Base-by-base conservation (phyloP, 1,139 yeast species). In the Diutina catenulata region DNA sequence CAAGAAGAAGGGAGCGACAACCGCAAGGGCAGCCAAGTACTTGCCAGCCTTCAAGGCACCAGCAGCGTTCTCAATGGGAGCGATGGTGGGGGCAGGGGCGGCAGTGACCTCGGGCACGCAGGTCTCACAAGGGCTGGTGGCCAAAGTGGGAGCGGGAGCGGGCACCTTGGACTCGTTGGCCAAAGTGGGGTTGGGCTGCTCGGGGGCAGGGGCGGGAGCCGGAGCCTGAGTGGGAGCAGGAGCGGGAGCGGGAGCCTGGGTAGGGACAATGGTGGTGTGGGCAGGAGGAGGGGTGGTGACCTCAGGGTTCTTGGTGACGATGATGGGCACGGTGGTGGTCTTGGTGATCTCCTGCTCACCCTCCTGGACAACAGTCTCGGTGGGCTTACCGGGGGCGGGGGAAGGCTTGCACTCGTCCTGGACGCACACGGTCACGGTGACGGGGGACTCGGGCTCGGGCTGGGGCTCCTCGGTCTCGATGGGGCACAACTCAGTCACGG, bases 371-470 rank as follows among this genome's bases (percentile, higher is more conserved):
- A 14, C 18, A 8, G 11, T 6, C n/a, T 24, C 13, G 9, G 8
- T 6, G 14, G 25, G 13, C n/a, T 11, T 18, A n/a, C 35, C 23
- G 10, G 35, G 35, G 18, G 14, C 18, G n/a, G 13, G 25, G 11
- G 25, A n/a, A 10, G 35, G 23, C 14, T 31, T 6, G 22, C 35
- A 31, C 13, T 19, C 18, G 16, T 31, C 14, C 25, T 21, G 3
- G 10, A 8, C 24, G 22, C 35, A 31, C 15, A 31, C 24, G 11
- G 35, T 31, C n/a, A 31, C 35, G 25, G 35, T 31, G 18, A 31
- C 23, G 20, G 20, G 13, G 5, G 13, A 10, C 8, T 29, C 13
- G n/a, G 23, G 23, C 21, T 28, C 9, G 23, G 33, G 18, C 15
- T 11, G 5, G 33, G 11, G 5, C 8, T 25, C 28, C 16, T 13